Conservation (phyloP, 495 filamentous ascomycete genomes). For the Xylaria venustula region DNA sequence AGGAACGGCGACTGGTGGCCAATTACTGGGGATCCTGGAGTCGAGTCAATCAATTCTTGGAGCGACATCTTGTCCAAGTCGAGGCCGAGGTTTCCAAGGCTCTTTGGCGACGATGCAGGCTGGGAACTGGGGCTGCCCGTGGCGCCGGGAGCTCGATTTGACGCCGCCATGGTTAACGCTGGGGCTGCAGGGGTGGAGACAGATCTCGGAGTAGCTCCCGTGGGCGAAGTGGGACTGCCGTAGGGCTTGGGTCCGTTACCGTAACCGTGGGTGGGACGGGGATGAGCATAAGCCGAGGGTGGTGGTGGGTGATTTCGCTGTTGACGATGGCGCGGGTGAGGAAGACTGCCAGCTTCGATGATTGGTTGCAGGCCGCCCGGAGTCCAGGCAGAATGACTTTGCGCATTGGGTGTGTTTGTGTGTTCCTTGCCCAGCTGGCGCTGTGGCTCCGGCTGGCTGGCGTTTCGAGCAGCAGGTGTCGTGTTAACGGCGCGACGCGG, state of each 20-base stretch:
- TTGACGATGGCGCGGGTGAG: neutral
- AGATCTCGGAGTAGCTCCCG: neutral
- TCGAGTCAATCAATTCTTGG: neutral
- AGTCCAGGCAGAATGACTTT: neutral
- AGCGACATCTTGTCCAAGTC: no score
- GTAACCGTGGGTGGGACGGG: neutral
- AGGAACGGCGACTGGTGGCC: neutral
- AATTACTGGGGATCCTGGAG: neutral
- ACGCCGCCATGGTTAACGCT: neutral
- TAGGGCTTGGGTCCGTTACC: neutral
- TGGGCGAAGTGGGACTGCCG: conserved; percentile 3
- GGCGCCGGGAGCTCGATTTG: neutral
- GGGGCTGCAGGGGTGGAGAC: neutral
- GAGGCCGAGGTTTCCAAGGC: no score
- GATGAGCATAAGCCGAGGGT: neutral
- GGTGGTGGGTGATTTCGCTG: neutral
- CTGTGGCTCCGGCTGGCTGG: neutral
- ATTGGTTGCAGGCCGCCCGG: neutral
- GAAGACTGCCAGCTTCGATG: neutral
- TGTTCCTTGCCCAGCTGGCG: neutral
- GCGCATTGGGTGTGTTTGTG: neutral
- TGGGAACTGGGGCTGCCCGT: neutral
- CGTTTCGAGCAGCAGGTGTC: neutral
- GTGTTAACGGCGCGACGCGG: conserved; percentile 20
- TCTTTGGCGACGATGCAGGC: neutral